Conservation (phyloP, 2,329 filamentous ascomycete species). For the Pseudocercospora ulei region DNA sequence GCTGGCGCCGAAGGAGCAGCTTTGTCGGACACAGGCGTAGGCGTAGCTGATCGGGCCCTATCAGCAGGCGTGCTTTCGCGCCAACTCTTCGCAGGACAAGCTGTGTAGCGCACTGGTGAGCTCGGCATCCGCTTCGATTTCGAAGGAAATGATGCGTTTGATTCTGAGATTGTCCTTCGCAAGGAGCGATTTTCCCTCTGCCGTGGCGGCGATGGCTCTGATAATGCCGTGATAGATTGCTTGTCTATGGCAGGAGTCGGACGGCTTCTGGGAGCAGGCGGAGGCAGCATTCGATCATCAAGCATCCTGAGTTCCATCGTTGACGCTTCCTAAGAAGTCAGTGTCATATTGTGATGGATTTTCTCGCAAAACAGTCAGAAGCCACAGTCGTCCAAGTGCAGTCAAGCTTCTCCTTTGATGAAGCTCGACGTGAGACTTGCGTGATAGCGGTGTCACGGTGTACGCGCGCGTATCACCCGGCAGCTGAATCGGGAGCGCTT, state of each 20-base stretch:
- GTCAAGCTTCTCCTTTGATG: too few relatives aligned
- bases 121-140: constrained; percentile 23
- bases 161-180: constrained; percentile 20
- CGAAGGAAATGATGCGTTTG: constrained; percentile 6
- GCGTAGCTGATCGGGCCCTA: constrained; percentile 1
- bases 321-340: constrained; percentile 14
- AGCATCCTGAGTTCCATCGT: constrained; percentile 18
- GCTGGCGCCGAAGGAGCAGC: constrained; percentile 6
- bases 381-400: too few relatives aligned
- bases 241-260: not conserved
- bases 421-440: too few relatives aligned
- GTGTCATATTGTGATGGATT: too few relatives aligned
- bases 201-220: constrained; percentile 2
- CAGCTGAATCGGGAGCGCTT: too few relatives aligned
- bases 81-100: constrained; percentile 21
- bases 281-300: constrained; percentile 21
- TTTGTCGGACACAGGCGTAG: constrained; percentile 3
- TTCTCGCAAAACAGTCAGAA: too few relatives aligned
- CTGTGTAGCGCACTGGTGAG: constrained; percentile 29
- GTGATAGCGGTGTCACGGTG: too few relatives aligned
- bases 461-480: too few relatives aligned
- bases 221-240: not conserved
- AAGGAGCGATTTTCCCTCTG: constrained; percentile 16
- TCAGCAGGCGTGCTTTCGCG: constrained; percentile 14
- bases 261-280: constrained; percentile 9